These are phyloP conservation scores for Salix arbutifolia DNA, from an alignment of 345 rosid genomes.

Conservation along the genomic window DNA sequence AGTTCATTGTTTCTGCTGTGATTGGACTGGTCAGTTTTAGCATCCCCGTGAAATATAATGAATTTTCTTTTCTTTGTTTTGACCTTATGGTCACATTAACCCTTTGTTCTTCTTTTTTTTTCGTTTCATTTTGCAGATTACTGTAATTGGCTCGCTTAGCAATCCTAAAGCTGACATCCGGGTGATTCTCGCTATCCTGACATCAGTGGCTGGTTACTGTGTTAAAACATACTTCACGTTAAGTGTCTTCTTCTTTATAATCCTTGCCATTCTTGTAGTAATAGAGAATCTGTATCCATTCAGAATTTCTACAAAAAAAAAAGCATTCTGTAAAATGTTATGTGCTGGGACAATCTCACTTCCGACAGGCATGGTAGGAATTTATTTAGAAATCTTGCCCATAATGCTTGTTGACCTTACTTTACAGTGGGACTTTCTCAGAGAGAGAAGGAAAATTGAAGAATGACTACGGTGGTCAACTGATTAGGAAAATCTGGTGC, in stretches of 20 bases:
- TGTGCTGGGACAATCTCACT: too few relatives aligned
- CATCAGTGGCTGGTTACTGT: constrained; percentile 18
- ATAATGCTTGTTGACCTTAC: too few relatives aligned
- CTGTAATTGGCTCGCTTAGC: constrained; percentile 14
- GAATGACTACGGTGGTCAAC: too few relatives aligned
- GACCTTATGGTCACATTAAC: background rate
- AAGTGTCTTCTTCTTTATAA: background rate
- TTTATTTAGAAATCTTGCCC: too few relatives aligned
- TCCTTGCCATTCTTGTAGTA: background rate
- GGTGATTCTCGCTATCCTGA: constrained; percentile 18
- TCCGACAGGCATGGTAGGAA: too few relatives aligned
- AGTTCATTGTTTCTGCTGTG: constrained; percentile 21
- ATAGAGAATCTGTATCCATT: too few relatives aligned
- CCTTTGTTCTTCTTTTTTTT: background rate
- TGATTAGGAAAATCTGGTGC: too few relatives aligned
- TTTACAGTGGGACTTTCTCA: too few relatives aligned
- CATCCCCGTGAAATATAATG: background rate
- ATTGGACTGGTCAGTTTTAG: constrained; percentile 24
- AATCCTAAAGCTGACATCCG: constrained; percentile 13
- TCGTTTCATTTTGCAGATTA: constrained; percentile 3
- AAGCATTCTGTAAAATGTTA: too few relatives aligned
- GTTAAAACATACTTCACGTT: constrained; percentile 29
- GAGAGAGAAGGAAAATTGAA: too few relatives aligned
- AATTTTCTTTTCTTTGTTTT: background rate
- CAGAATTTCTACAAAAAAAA: too few relatives aligned